Conservation (phyloP, 179 eudicot species). For the Gypsophila paniculata region DNA sequence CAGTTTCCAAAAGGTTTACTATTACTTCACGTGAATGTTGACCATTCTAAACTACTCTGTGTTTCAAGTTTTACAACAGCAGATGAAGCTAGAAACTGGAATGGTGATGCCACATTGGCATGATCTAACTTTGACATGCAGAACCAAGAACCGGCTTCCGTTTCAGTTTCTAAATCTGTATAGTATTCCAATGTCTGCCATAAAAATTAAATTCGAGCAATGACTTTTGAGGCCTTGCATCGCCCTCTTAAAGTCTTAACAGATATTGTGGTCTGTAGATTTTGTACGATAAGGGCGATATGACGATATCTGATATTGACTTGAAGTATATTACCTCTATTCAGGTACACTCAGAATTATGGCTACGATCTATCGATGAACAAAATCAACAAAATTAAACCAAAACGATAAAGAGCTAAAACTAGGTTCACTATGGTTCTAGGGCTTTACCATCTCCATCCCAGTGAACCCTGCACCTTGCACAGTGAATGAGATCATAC, state of each 20-base stretch:
- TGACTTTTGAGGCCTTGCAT: neutral
- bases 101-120: no score
- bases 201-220: neutral
- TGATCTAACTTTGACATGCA: no score
- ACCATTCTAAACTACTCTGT: neutral
- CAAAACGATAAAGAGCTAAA: neutral
- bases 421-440: neutral
- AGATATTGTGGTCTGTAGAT: no score
- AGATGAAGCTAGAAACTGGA: no score
- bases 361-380: neutral
- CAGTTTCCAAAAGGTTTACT: conserved; percentile 2
- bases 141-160: no score
- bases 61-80: no score
- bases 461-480: conserved; percentile 99
- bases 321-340: neutral
- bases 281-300: neutral
- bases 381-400: neutral
- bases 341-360: neutral
- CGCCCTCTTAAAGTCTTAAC: neutral
- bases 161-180: no score
- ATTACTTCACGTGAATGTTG: neutral
- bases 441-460: conserved; percentile 64
- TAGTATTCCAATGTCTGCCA: no score
- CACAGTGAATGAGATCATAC: conserved; percentile 87
- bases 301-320: neutral